Base-by-base conservation (phyloP, 2,329 filamentous ascomycete species). In the Phyllosticta capitalensis region DNA sequence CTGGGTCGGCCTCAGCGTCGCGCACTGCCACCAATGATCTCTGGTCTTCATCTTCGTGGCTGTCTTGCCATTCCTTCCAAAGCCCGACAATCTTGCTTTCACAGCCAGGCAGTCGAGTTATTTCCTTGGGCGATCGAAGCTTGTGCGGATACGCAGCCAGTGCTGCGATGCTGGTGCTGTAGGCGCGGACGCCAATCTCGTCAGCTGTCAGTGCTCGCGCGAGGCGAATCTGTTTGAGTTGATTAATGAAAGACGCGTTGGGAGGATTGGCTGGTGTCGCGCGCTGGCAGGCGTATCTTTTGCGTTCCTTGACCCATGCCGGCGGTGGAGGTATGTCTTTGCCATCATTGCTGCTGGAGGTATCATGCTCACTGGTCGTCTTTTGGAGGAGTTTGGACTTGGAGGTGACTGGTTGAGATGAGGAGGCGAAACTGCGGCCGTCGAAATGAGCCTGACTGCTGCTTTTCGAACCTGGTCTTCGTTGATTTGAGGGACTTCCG, bases 81-180 rank as follows among this genome's bases (percentile, higher is more conserved):
- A 96, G 79, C 53, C 83, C 79, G 0, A 87, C 88, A 48, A 94
- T 88, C 71, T 94, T 96, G 52, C 77, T 75, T 50, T 92, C 86
- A 68, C 92, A 96, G 0, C 90, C 89, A 0, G 92, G 92, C 0
- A 99, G 75, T 1, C 66, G 66, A 9, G 72, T 53, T 10, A 81
- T 68, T 64, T 79, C 79, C 5, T 68, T 65, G 1, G 71, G 67
- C 20, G 72, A 75, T 20, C 69, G 74, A 61, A 88, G 69, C 49
- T 69, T 72, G 66, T 83, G 74, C 0, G 92, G 90, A 67, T 96
- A 96, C 0, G 92, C 89, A 3, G 89, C 84, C 19, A 99, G 72
- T 0, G 89, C 77, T 5, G 94, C 90, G 64, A 97, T 95, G 12
- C 88, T 86, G 1, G 88, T 91, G 28, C 88, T 92, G 69, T 97